A percentile compares a stretch with the other conserved stretches of the same genome.
phyloP scores from a whole-genome alignment of 2,329 filamentous ascomycete genomes.

The Colletotrichum sp. region DNA sequence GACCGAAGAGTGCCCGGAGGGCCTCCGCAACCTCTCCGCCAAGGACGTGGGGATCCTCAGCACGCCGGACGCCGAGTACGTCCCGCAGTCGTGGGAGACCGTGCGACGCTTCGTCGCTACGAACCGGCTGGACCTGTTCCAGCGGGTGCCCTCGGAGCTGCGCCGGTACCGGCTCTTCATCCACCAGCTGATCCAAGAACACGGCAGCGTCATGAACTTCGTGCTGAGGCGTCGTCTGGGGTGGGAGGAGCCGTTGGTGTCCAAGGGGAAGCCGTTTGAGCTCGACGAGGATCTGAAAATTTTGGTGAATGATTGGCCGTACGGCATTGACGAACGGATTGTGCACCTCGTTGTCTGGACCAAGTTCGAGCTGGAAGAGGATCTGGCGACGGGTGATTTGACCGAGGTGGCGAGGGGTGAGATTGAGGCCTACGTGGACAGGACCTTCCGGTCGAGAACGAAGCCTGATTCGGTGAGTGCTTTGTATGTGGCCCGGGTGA shows the following conservation, averaged over 20 bases:
- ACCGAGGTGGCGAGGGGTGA: slow-evolving; percentile 65
- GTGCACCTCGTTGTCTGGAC: slow-evolving; percentile 92
- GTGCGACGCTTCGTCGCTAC: slow-evolving; percentile 65
- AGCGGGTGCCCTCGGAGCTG: slow-evolving; percentile 77
- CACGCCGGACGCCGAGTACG: slow-evolving; percentile 72
- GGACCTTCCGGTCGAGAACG: slow-evolving; percentile 65
- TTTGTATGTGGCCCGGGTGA: neutral
- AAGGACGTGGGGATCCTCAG: slow-evolving; percentile 76
- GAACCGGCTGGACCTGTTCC: slow-evolving; percentile 79
- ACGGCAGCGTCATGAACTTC: slow-evolving; percentile 82
- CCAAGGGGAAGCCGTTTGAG: slow-evolving; percentile 45
- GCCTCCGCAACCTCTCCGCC: slow-evolving; percentile 63
- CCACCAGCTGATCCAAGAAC: slow-evolving; percentile 63
- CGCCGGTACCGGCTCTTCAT: slow-evolving; percentile 78
- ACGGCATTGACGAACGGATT: slow-evolving; percentile 79
- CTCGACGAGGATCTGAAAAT: slow-evolving; percentile 69
- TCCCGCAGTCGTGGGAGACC: slow-evolving; percentile 69
- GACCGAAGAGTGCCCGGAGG: slow-evolving; percentile 73
- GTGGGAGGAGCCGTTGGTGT: slow-evolving; percentile 56
- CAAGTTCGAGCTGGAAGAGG: slow-evolving; percentile 80
- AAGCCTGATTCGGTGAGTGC: slow-evolving; percentile 47
- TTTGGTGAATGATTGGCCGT: slow-evolving; percentile 92
- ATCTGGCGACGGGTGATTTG: slow-evolving; percentile 68
- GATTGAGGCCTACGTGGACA: slow-evolving; percentile 74
- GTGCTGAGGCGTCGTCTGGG: slow-evolving; percentile 72